A percentile compares a stretch with the other conserved stretches of the same genome.
These are phyloP conservation scores for Ophiosphaerella narmari DNA, from an alignment of 2,329 filamentous ascomycete genomes.

Conservation along the genomic window DNA sequence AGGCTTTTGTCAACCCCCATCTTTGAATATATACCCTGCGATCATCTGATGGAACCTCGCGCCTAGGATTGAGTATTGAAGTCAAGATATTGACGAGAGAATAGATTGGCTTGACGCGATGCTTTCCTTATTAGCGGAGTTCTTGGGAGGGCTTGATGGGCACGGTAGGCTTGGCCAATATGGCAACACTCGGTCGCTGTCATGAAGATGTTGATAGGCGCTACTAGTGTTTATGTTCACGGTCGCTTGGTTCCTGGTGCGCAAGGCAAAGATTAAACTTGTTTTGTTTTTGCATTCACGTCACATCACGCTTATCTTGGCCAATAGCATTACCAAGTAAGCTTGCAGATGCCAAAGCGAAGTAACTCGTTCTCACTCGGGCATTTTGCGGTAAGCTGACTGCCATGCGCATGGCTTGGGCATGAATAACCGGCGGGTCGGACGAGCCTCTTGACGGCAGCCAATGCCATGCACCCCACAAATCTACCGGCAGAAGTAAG, in stretches of 20 bases:
- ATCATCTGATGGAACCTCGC: constrained; percentile 12
- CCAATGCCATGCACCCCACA: constrained; percentile 31
- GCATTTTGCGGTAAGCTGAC: not conserved
- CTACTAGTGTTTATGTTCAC: too few species aligned
- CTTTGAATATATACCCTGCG: constrained; percentile 2
- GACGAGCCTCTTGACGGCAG: constrained; percentile 10
- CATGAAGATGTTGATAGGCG: not conserved
- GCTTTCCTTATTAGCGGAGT: constrained; percentile 13
- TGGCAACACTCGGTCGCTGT: constrained; percentile 1
- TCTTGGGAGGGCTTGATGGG: constrained; percentile 20
- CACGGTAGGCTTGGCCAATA: constrained; percentile 7
- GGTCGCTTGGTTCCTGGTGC: too few species aligned
- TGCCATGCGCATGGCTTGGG: constrained; percentile 2
- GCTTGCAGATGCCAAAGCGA: not conserved
- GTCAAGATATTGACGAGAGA: constrained; percentile 13
- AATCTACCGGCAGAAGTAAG: constrained; percentile 28
- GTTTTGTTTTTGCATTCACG: not conserved
- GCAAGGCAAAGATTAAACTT: not conserved
- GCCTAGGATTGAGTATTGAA: constrained; percentile 14
- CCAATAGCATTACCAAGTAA: constrained; percentile 3
- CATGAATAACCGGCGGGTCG: constrained; percentile 34
- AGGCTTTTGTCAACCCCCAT: constrained; percentile 24
- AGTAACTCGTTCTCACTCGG: constrained; percentile 7
- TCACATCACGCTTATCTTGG: constrained; percentile 1
- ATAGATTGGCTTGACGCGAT: constrained; percentile 17